A percentile compares a stretch with the other conserved stretches of the same genome.
These are phyloP conservation scores for Alternaria panax DNA, from an alignment of 2,329 filamentous ascomycete genomes.

Conservation along the genomic window DNA sequence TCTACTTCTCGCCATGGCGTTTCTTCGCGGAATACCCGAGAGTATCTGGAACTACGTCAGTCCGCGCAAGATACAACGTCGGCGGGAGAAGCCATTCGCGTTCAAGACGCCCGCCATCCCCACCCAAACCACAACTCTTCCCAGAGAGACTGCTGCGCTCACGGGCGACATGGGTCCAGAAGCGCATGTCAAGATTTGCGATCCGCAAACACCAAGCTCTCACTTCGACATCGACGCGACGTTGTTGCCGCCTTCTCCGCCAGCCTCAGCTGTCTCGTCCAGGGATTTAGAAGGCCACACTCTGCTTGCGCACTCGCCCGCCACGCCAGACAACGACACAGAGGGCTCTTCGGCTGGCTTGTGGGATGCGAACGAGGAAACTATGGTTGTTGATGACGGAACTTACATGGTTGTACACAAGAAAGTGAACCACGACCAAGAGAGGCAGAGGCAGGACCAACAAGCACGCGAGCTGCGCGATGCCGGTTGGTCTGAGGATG, in stretches of 20 bases:
- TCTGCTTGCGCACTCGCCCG: conserved; percentile 25
- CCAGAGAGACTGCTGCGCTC: background rate
- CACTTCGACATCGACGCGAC: conserved; percentile 32
- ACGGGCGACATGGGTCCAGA: conserved; percentile 45
- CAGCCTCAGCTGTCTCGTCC: conserved; percentile 29
- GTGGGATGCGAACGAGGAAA: conserved; percentile 50
- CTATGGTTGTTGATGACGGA: conserved; percentile 44
- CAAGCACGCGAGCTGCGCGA: conserved; percentile 48
- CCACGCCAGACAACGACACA: conserved; percentile 9
- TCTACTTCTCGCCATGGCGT: conserved; percentile 32
- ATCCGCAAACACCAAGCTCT: conserved; percentile 31
- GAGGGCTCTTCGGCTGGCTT: conserved; percentile 25
- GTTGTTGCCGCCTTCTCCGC: conserved; percentile 42
- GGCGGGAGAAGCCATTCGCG: conserved; percentile 49
- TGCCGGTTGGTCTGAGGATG: conserved; percentile 60
- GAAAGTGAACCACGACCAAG: conserved; percentile 30
- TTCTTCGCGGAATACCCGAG: conserved; percentile 44
- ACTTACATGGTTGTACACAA: conserved; percentile 37
- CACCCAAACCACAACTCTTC: conserved; percentile 10
- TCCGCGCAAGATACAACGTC: conserved; percentile 50
- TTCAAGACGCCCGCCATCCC: conserved; percentile 47
- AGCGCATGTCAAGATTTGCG: conserved; percentile 35
- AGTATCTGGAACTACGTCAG: conserved; percentile 54
- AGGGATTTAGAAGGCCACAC: conserved; percentile 45
- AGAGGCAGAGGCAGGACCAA: conserved; percentile 32